Percentiles rank a stretch among this genome's conserved stretches.
phyloP scores from a whole-genome alignment of 768 basidiomycete species.

The Vararia minispora region DNA sequence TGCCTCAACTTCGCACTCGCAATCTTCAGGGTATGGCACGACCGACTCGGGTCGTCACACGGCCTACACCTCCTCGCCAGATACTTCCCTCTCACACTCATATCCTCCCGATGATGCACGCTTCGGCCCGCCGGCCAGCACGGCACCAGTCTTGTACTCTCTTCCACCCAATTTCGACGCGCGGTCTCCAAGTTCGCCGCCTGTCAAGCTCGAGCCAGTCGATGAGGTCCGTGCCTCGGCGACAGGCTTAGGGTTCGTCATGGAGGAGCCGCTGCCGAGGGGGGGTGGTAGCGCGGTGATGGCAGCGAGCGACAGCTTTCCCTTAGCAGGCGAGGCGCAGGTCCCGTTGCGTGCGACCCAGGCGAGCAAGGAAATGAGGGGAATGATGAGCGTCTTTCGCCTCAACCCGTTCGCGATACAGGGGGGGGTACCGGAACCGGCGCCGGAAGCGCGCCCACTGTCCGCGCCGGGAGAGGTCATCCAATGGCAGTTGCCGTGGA shows the following conservation, averaged over 20 bases:
- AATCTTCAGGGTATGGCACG: too few species aligned
- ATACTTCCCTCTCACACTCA: too few species aligned
- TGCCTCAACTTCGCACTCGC: too few species aligned
- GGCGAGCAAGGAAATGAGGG: slow-evolving; percentile 56
- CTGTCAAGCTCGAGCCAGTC: slow-evolving; percentile 13
- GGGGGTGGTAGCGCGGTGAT: too few species aligned
- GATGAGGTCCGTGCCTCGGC: slow-evolving; percentile 4
- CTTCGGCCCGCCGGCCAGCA: too few species aligned
- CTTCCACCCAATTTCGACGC: too few species aligned
- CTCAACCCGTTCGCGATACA: slow-evolving; percentile 58
- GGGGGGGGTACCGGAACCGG: slow-evolving; percentile 10
- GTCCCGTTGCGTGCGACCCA: slow-evolving; percentile 71
- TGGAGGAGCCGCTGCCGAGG: slow-evolving; percentile 12
- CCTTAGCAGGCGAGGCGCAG: slow-evolving; percentile 15
- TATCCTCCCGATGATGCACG: too few species aligned
- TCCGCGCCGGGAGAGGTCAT: slow-evolving; percentile 12
- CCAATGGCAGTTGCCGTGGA: slow-evolving; percentile 16
- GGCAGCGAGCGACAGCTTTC: too few species aligned
- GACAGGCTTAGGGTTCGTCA: slow-evolving; percentile 11
- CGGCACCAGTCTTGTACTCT: too few species aligned
- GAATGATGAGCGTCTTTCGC: slow-evolving; percentile 70
- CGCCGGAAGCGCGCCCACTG: slow-evolving; percentile 13
- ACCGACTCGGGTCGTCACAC: too few species aligned
- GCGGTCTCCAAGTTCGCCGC: too few species aligned
- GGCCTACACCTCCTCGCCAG: too few species aligned